Base-by-base conservation (phyloP, 352 stramenopile genomes). In the Phytophthora pinifolia region DNA sequence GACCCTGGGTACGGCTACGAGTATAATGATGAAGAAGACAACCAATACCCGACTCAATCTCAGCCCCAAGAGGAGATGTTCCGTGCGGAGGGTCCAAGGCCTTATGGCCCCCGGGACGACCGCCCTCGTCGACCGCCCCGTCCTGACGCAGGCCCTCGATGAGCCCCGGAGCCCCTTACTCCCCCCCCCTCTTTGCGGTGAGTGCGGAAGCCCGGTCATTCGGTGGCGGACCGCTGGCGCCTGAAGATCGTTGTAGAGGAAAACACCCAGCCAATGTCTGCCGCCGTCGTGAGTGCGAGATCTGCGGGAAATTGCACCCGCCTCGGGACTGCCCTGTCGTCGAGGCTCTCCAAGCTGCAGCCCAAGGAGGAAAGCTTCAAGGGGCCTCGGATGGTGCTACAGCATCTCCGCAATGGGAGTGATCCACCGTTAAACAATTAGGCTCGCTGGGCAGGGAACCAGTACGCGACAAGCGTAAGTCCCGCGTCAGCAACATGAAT, bases 341-440 rank as follows among this genome's bases (percentile, higher is more conserved):
- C 6, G 15, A 20, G n/a, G n/a, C n/a, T 9, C 15, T 45, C 3
- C 34, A 45, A 10, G 7, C 5, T 4, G 2, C 17, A 0, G 46
- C 35, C 2, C 46, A 45, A n/a, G n/a, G n/a, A n/a, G n/a, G n/a
- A n/a, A n/a, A n/a, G n/a, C n/a, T n/a, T n/a, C n/a, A n/a, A n/a
- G n/a, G n/a, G n/a, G 34, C 12, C 4, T 9, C 35, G n/a, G 35
- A 42, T 4, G 9, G 14, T 42, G 13, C 9, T 42, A 4, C 8
- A 42, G 14, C 35, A 42, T 27, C 35, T 42, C 1, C n/a, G 15
- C 3, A 3, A 13, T 13, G 36, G 22, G 10, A 6, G 9, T 5
- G 1, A 22, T 3, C n/a, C 32, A 12, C 10, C 42, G 18, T 67
- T 50, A 62, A 67, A 67, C 51, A 32, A 59, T 14, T 51, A 48